Conservation (phyloP, 352 stramenopile species). For the Globisporangium nodosum region DNA sequence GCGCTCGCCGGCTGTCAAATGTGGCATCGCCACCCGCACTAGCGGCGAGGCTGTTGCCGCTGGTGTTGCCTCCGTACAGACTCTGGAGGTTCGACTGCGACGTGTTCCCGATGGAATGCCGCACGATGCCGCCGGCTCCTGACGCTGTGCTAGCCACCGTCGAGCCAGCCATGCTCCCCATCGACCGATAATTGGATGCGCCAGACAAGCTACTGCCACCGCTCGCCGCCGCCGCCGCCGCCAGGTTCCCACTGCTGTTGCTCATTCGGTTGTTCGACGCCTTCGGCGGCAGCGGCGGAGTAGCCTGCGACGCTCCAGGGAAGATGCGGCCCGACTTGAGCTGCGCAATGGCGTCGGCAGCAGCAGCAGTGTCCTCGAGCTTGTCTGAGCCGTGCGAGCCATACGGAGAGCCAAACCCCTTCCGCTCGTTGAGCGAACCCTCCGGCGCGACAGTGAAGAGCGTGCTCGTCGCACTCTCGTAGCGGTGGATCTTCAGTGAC, state of each 20-base stretch:
- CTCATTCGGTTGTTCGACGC: background rate
- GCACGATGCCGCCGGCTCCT: slow-evolving; percentile 9
- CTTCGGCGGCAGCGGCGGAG: slow-evolving; percentile 13
- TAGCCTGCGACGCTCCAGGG: slow-evolving; percentile 1
- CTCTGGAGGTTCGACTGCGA: slow-evolving; percentile 17
- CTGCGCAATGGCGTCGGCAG: slow-evolving; percentile 1
- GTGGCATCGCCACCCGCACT: background rate
- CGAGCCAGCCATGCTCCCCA: slow-evolving; percentile 8
- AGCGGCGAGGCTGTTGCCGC: slow-evolving; percentile 6
- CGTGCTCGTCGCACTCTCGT: slow-evolving; percentile 49
- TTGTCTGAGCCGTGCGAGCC: slow-evolving; percentile 14
- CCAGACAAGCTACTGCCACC: slow-evolving; percentile 1
- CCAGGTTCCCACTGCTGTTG: slow-evolving; percentile 16
- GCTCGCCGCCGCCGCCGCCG: background rate
- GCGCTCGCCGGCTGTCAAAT: slow-evolving; percentile 9
- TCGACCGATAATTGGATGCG: slow-evolving; percentile 10
- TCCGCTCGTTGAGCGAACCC: background rate
- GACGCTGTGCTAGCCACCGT: background rate
- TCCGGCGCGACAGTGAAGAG: slow-evolving; percentile 62
- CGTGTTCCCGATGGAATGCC: slow-evolving; percentile 9
- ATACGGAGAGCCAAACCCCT: slow-evolving; percentile 12
- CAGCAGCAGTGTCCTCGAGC: slow-evolving; percentile 5
- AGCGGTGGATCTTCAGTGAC: slow-evolving; percentile 77
- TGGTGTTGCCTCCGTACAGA: slow-evolving; percentile 8
- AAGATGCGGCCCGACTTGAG: slow-evolving; percentile 5